These are phyloP conservation scores for Paracamarosporium sp. DNA, from an alignment of 2,329 filamentous ascomycete species.

Conservation along the genomic window DNA sequence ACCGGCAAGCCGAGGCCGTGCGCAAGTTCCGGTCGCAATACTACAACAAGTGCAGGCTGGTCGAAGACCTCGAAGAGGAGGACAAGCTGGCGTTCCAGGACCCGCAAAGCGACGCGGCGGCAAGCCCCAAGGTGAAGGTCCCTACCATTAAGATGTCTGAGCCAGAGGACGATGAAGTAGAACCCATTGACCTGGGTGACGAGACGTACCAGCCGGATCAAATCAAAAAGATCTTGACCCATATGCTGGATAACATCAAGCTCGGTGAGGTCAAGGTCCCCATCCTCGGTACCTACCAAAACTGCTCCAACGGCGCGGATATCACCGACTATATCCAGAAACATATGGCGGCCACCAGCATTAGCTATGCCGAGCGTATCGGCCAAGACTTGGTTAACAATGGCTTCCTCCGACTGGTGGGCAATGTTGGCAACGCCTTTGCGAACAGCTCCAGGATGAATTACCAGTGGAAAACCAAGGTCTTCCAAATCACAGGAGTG, in stretches of 20 bases:
- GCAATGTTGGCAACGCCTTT: slow-evolving; percentile 93
- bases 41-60: slow-evolving; percentile 97
- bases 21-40: slow-evolving; percentile 95
- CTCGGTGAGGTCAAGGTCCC: slow-evolving; percentile 93
- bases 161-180: slow-evolving; percentile 71
- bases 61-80: slow-evolving; percentile 97
- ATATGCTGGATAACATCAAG: slow-evolving; percentile 87
- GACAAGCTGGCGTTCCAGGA: slow-evolving; percentile 98
- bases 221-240: slow-evolving; percentile 85
- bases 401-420: slow-evolving; percentile 87
- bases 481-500: slow-evolving; percentile 85
- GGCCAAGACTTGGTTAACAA: slow-evolving; percentile 89
- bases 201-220: slow-evolving; percentile 84
- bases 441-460: slow-evolving; percentile 97
- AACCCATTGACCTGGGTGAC: slow-evolving; percentile 89
- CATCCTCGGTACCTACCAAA: slow-evolving; percentile 92
- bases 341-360: slow-evolving; percentile 80
- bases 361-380: slow-evolving; percentile 92
- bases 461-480: slow-evolving; percentile 95
- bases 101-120: slow-evolving; percentile 62
- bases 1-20: slow-evolving; percentile 86
- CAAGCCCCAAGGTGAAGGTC: slow-evolving; percentile 65
- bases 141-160: slow-evolving; percentile 89
- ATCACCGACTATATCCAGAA: slow-evolving; percentile 96
- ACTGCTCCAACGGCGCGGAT: slow-evolving; percentile 88